Percentiles rank a stretch among this genome's conserved stretches.
These are phyloP conservation scores for Mycosphaerelloides madeirae DNA, from an alignment of 2,329 filamentous ascomycete species.

Conservation along the genomic window DNA sequence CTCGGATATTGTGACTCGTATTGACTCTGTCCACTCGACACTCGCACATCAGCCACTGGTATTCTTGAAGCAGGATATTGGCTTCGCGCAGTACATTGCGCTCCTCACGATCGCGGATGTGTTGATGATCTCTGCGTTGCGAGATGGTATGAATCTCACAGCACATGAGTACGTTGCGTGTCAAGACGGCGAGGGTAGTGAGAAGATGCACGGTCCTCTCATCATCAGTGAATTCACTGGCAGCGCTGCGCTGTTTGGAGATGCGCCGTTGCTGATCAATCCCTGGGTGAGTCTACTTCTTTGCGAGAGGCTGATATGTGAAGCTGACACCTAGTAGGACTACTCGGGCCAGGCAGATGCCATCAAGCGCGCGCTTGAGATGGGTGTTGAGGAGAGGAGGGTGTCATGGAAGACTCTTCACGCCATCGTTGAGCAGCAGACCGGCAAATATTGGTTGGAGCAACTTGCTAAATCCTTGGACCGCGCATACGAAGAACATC, in stretches of 20 bases:
- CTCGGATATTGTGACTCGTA: slow-evolving; percentile 88
- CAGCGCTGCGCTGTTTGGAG: slow-evolving; percentile 77
- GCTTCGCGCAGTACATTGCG: slow-evolving; percentile 88
- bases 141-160: slow-evolving; percentile 95
- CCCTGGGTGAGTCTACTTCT: slow-evolving; percentile 61
- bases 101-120: slow-evolving; percentile 84
- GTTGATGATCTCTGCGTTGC: slow-evolving; percentile 89
- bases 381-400: slow-evolving; percentile 69
- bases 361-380: slow-evolving; percentile 77
- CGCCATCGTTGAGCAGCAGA: slow-evolving; percentile 70
- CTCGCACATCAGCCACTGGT: slow-evolving; percentile 88
- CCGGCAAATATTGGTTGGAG: slow-evolving; percentile 80
- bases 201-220: slow-evolving; percentile 81
- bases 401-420: slow-evolving; percentile 70
- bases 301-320: neutral
- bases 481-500: slow-evolving; percentile 76
- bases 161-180: slow-evolving; percentile 92
- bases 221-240: slow-evolving; percentile 95
- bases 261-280: slow-evolving; percentile 79
- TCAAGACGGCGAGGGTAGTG: slow-evolving; percentile 72
- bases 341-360: slow-evolving; percentile 75
- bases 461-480: slow-evolving; percentile 67
- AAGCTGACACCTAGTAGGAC: slow-evolving; percentile 46
- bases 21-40: slow-evolving; percentile 87
- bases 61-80: slow-evolving; percentile 91